Conservation (phyloP, 2,329 filamentous ascomycete genomes). For the Colletotrichum destructivum region DNA sequence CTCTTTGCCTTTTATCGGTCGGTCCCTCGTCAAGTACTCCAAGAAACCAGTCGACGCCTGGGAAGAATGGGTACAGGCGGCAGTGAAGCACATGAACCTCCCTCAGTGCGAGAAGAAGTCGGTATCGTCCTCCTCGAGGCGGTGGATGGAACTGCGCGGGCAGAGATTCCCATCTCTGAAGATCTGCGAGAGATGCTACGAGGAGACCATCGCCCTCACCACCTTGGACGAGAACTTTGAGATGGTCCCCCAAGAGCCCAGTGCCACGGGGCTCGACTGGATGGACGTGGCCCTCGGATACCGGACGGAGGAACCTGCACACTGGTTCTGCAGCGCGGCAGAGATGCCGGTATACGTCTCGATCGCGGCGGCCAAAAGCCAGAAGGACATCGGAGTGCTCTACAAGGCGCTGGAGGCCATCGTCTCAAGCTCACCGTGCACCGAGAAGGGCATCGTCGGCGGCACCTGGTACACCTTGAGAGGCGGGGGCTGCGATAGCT, state of each 20-base stretch:
- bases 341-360: slow-evolving; percentile 45
- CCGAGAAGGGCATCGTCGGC: slow-evolving; percentile 47
- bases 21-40: slow-evolving; percentile 39
- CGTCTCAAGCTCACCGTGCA: slow-evolving; percentile 47
- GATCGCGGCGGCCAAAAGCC: slow-evolving; percentile 46
- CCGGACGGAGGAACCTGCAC: neutral
- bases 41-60: slow-evolving; percentile 46
- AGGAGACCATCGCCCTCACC: slow-evolving; percentile 52
- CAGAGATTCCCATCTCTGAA: slow-evolving; percentile 46
- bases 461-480: slow-evolving; percentile 54
- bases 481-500: slow-evolving; percentile 43
- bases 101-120: slow-evolving; percentile 50
- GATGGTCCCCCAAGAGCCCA: neutral
- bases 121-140: slow-evolving; percentile 43
- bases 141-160: slow-evolving; percentile 48
- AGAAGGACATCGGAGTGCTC: slow-evolving; percentile 49
- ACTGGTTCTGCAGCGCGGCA: slow-evolving; percentile 18
- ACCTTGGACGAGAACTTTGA: slow-evolving; percentile 47
- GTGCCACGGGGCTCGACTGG: slow-evolving; percentile 8
- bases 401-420: slow-evolving; percentile 46
- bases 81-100: slow-evolving; percentile 45
- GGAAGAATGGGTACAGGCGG: slow-evolving; percentile 48
- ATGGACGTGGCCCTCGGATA: slow-evolving; percentile 28
- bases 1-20: slow-evolving; percentile 47
- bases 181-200: slow-evolving; percentile 54